These are phyloP conservation scores for Schizopora paradoxa DNA, from an alignment of 1,284 basidiomycete species.

Conservation along the genomic window DNA sequence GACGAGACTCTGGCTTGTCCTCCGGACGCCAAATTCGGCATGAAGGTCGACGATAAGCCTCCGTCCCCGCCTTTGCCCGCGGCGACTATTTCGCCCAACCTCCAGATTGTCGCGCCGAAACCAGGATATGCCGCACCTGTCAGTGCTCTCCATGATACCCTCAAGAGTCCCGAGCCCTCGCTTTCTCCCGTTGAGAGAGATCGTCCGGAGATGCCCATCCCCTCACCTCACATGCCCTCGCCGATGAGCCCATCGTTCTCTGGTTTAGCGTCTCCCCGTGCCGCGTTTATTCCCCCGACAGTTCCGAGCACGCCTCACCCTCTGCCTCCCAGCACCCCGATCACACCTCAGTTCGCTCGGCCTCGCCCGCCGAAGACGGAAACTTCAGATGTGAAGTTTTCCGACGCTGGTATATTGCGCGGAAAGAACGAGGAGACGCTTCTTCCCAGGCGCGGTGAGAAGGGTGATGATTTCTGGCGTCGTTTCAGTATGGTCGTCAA, in stretches of 20 bases:
- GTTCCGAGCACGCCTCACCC: constrained; percentile 57
- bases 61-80: constrained; percentile 17
- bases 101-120: constrained; percentile 58
- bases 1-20: constrained; percentile 30
- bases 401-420: constrained; percentile 54
- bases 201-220: constrained; percentile 19
- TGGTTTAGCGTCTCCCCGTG: constrained; percentile 30
- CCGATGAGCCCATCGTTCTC: constrained; percentile 20
- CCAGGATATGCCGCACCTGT: constrained; percentile 70
- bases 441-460: constrained; percentile 58
- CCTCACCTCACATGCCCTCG: constrained; percentile 22
- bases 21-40: constrained; percentile 10
- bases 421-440: constrained; percentile 62
- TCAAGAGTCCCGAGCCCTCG: constrained; percentile 42
- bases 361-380: constrained; percentile 44
- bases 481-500: constrained; percentile 78
- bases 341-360: constrained; percentile 68
- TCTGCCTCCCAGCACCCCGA: constrained; percentile 70
- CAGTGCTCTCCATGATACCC: constrained; percentile 53
- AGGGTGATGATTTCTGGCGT: constrained; percentile 79
- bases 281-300: constrained; percentile 30
- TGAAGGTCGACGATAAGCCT: constrained; percentile 28
- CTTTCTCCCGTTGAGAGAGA: constrained; percentile 34
- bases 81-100: constrained; percentile 17
- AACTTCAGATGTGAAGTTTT: constrained; percentile 43